These are phyloP conservation scores for Candida stauntonica DNA, from an alignment of 805 yeast genomes.

Conservation along the genomic window DNA sequence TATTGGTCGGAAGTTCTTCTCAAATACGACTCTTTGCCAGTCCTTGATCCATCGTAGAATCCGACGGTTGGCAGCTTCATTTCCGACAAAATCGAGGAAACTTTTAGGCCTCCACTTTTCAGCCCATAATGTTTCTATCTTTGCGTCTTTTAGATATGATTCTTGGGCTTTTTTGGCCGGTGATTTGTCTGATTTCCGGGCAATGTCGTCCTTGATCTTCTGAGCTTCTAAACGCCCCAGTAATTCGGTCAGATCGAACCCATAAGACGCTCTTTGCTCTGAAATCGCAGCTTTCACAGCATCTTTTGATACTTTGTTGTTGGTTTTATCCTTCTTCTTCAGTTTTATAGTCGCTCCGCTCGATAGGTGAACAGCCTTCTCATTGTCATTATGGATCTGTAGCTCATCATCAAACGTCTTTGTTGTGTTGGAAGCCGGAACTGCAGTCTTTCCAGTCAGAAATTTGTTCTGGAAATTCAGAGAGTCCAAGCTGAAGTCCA, in stretches of 20 bases:
- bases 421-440: background rate
- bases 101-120: conserved; percentile 65
- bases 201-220: conserved; percentile 16
- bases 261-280: conserved; percentile 25
- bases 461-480: conserved; percentile 21
- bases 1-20: conserved; percentile 35
- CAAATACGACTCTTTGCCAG: conserved; percentile 60
- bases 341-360: conserved; percentile 19
- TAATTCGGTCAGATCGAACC: conserved; percentile 35
- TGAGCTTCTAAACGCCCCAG: conserved; percentile 30
- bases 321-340: conserved; percentile 8
- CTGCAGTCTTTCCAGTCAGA: conserved; percentile 4
- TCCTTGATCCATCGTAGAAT: conserved; percentile 60
- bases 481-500: conserved; percentile 19
- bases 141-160: conserved; percentile 2
- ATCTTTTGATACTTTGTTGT: background rate
- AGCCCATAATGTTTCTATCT: conserved; percentile 36
- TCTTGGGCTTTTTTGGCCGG: background rate
- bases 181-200: no score
- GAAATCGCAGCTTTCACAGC: background rate
- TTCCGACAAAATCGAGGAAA: conserved; percentile 67
- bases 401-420: no score
- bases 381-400: conserved; percentile 9
- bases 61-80: conserved; percentile 57
- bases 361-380: conserved; percentile 15